phyloP scores from a whole-genome alignment of 2,329 filamentous ascomycete species.

The Cordyceps farinosa region DNA sequence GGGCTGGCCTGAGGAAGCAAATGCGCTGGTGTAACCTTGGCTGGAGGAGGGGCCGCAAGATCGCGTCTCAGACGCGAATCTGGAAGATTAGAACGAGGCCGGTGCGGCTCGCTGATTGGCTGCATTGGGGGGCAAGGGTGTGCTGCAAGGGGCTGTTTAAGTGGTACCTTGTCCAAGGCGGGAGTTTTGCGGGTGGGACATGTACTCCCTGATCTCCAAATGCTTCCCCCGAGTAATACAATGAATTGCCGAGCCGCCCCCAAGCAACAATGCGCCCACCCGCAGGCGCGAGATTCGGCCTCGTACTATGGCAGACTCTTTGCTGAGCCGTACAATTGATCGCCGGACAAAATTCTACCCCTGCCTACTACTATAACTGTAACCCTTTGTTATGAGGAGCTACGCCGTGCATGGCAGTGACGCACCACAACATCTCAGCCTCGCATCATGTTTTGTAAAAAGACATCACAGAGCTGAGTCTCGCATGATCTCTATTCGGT shows the following conservation, averaged over 20 bases:
- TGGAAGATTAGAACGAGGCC: not conserved
- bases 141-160: not conserved
- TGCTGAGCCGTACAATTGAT: not conserved
- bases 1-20: slow-evolving; percentile 5
- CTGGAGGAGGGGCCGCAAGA: slow-evolving; percentile 5
- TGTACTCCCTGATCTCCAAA: not conserved
- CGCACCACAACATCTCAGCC: too few species aligned
- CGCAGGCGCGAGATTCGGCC: too few species aligned
- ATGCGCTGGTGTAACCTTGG: too few species aligned
- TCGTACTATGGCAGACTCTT: not conserved
- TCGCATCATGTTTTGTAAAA: too few species aligned
- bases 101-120: not conserved
- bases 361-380: too few species aligned
- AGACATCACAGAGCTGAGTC: too few species aligned
- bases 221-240: not conserved
- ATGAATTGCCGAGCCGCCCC: not conserved
- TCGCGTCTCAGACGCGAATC: slow-evolving; percentile 13
- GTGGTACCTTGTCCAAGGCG: slow-evolving; percentile 1
- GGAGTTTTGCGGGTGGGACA: not conserved
- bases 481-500: too few species aligned
- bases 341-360: too few species aligned
- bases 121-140: not conserved
- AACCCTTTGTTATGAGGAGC: too few species aligned
- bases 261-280: not conserved
- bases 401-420: too few species aligned